These are phyloP conservation scores for Dicorynia guianensis DNA, from an alignment of 306 rosid species.

Conservation along the genomic window DNA sequence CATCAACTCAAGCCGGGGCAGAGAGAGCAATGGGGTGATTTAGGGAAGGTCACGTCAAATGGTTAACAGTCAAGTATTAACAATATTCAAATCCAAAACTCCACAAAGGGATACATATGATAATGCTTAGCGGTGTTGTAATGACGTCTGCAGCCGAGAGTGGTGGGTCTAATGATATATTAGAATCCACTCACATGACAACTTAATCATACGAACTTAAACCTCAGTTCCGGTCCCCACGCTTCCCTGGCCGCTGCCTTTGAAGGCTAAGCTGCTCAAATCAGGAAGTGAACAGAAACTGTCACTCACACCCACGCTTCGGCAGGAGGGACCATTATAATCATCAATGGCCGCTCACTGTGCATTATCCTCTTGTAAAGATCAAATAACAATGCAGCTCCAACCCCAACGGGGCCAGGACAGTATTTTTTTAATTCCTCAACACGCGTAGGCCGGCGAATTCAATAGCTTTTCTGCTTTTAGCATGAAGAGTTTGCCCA, in stretches of 20 bases:
- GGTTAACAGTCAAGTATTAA: not conserved
- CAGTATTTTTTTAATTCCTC: not conserved
- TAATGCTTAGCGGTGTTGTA: conserved; percentile 37
- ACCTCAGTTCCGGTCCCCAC: conserved; percentile 27
- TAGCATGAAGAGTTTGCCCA: not conserved
- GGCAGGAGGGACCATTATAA: conserved; percentile 22
- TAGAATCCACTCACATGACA: conserved; percentile 39
- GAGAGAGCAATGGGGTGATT: not conserved
- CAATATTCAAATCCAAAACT: not conserved
- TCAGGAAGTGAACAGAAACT: conserved; percentile 6
- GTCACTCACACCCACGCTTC: conserved; percentile 21
- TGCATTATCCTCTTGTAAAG: not conserved
- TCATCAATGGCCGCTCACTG: conserved; percentile 17
- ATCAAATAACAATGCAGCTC: conserved; percentile 2
- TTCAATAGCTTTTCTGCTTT: not conserved
- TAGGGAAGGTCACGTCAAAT: conserved; percentile 10
- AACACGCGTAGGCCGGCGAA: conserved; percentile 21
- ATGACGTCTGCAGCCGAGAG: conserved; percentile 47
- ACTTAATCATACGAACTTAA: conserved; percentile 8
- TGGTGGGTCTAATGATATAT: conserved; percentile 49
- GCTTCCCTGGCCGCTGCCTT: not conserved
- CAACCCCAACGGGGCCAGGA: not conserved
- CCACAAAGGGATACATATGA: conserved; percentile 13
- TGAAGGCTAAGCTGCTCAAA: not conserved
- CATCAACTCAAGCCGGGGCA: not conserved